A percentile compares a stretch with the other conserved stretches of the same genome.
phyloP scores from a whole-genome alignment of 805 yeast species.

The Ogataea trehaloabstinens region DNA sequence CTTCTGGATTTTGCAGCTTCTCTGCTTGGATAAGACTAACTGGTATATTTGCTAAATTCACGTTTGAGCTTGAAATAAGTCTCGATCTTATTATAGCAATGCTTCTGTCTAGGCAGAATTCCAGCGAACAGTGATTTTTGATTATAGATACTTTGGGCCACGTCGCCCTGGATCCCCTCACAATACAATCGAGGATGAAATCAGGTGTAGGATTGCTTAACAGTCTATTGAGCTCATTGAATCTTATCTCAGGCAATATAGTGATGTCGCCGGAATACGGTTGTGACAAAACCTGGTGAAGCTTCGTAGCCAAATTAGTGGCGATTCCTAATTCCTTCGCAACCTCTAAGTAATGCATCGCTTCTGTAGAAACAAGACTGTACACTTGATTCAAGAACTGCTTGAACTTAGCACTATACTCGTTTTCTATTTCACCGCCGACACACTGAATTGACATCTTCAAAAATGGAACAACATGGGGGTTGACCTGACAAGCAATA shows the following conservation, averaged over 20 bases:
- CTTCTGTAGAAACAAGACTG: conserved; percentile 63
- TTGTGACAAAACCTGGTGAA: conserved; percentile 77
- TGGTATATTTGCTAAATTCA: conserved; percentile 12
- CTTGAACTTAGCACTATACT: conserved; percentile 53
- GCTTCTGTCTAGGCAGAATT: conserved; percentile 79
- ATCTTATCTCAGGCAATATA: conserved; percentile 72
- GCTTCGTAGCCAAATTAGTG: conserved; percentile 66
- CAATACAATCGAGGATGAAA: conserved; percentile 63
- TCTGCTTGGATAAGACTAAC: conserved; percentile 15
- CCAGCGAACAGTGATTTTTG: conserved; percentile 86
- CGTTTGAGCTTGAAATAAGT: conserved; percentile 38
- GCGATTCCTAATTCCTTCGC: conserved; percentile 74
- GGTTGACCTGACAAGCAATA: conserved; percentile 96
- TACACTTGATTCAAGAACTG: conserved; percentile 51
- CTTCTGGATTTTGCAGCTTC: neutral
- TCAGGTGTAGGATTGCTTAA: conserved; percentile 81
- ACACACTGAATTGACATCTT: conserved; percentile 64
- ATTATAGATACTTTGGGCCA: conserved; percentile 91
- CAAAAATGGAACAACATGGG: conserved; percentile 89
- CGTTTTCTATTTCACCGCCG: conserved; percentile 68
- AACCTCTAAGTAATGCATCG: conserved; percentile 73
- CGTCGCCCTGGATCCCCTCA: conserved; percentile 86
- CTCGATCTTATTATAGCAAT: conserved; percentile 66
- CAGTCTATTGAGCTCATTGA: conserved; percentile 58
- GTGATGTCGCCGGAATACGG: conserved; percentile 93